Conservation (phyloP, 139 green algal genomes). For the Asterochloris sp. region DNA sequence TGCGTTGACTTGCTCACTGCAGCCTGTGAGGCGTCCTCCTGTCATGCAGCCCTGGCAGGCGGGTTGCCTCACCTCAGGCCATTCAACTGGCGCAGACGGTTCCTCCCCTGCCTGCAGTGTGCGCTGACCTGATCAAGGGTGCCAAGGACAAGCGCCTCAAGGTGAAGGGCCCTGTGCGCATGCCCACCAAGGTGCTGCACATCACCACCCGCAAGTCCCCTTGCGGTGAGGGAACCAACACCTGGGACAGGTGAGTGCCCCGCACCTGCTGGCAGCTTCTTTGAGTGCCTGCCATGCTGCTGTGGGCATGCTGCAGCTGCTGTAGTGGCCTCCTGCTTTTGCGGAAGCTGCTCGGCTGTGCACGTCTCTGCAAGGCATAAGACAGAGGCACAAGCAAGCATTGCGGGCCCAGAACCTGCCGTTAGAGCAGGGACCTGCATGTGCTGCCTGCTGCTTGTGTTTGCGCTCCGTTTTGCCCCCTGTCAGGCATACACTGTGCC, state of each 20-base stretch:
- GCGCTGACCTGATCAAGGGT: constrained; percentile 92
- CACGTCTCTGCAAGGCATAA: not conserved
- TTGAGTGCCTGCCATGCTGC: too few species aligned
- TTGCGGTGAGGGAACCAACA: constrained; percentile 99
- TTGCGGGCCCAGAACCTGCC: too few species aligned
- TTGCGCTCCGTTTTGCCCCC: too few species aligned
- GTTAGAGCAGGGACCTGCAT: too few species aligned
- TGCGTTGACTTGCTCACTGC: too few species aligned
- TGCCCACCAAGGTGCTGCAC: constrained; percentile 97
- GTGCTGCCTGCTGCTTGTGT: too few species aligned
- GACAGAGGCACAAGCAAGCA: too few species aligned
- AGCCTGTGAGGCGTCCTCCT: too few species aligned
- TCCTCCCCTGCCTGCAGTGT: constrained; percentile 65
- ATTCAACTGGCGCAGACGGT: not conserved
- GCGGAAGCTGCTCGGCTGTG: not conserved
- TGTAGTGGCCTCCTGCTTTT: not conserved
- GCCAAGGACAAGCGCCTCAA: constrained; percentile 98
- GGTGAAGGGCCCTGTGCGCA: constrained; percentile 97
- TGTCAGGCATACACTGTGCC: too few species aligned
- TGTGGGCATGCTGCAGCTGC: not conserved
- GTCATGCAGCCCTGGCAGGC: too few species aligned
- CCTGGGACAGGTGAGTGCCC: constrained; percentile 70
- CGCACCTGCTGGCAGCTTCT: constrained; percentile 44
- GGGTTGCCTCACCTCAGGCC: not conserved
- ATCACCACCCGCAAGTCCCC: constrained; percentile 98